A percentile compares a stretch with the other conserved stretches of the same genome.
phyloP scores from a whole-genome alignment of 352 stramenopile genomes.

The Pythium phragmitis region DNA sequence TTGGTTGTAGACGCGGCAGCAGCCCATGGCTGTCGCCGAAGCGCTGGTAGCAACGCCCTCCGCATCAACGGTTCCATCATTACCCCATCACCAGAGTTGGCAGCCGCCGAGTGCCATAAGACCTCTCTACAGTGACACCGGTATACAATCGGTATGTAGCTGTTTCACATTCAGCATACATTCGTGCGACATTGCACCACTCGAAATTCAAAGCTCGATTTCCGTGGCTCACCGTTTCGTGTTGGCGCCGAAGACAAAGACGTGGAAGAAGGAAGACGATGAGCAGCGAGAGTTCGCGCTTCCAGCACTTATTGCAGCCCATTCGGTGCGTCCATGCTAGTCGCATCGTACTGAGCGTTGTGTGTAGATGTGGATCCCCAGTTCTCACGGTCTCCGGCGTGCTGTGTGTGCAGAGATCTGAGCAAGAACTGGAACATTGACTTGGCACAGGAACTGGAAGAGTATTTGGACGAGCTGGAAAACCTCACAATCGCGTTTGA shows the following conservation, averaged over 20 bases:
- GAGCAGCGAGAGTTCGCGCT: slow-evolving; percentile 51
- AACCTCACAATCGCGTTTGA: slow-evolving; percentile 69
- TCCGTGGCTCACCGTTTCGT: neutral
- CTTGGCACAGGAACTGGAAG: slow-evolving; percentile 84
- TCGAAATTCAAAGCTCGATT: slow-evolving; percentile 12
- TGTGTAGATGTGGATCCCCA: neutral
- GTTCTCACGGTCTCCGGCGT: neutral
- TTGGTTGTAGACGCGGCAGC: neutral
- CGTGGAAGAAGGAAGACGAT: slow-evolving; percentile 1
- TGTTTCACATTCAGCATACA: neutral
- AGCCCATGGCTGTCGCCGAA: neutral
- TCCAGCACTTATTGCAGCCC: slow-evolving; percentile 85
- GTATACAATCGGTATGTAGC: neutral
- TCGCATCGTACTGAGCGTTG: neutral
- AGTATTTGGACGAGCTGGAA: slow-evolving; percentile 90
- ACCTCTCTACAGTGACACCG: neutral
- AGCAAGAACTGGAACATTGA: slow-evolving; percentile 92
- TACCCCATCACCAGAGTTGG: neutral
- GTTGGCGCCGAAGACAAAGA: slow-evolving; percentile 16
- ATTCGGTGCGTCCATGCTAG: slow-evolving; percentile 53
- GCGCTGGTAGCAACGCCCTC: neutral
- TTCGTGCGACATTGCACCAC: slow-evolving; percentile 10
- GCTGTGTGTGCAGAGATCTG: slow-evolving; percentile 61
- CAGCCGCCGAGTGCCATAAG: no score
- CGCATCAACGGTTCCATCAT: slow-evolving; percentile 12